Base-by-base conservation (phyloP, 257 asterid species). In the Solanum etuberosum region DNA sequence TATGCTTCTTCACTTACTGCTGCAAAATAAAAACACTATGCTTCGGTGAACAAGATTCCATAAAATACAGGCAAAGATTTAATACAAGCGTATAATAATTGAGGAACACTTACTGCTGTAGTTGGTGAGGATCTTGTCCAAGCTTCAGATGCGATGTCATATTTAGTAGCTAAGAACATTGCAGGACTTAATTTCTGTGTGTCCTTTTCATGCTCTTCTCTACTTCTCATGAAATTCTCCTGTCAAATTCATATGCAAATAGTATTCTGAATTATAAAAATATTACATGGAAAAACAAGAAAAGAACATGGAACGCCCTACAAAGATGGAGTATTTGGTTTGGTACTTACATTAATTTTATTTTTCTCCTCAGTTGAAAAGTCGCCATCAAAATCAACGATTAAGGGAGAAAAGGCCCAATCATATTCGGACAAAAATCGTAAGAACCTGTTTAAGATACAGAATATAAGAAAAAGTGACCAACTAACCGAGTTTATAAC, bases 391-490 rank as follows among this genome's bases (percentile, higher is more conserved):
- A 97, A 93, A 91, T 97, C 99, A 82, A 96, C 89, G 59, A 95
- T 91, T 88, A 96, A 89, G 87, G 99, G 95, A 88, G 94, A 94
- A 90, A 95, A 97, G 77, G 89, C 91, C 99, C 99, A 97, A 88
- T 96, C 99, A 73, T 93, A 95, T 87, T 92, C 95, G 16, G 99
- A 92, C 88, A 97, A 88, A 89, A 97, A 89, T 59, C 99, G 91
- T 84, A 97, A 89, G 93, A 94, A 96, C 91, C 99, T 97, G 95
- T 86, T 72, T 48, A 37, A 86, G 73, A 86, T 48, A 72, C 31
- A 72, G 88, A 74, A 18, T 71, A 46, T 74, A 71, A 71, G 68
- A 70, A 70, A 85, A 85, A 85, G 54, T 12, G 20, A 46, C 54
- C 70, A 85, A 71, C 51, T 51, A 43, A 32, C 59, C 78, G 40